Base-by-base conservation (phyloP, 1,284 basidiomycete species). In the Tylopilus sp. region DNA sequence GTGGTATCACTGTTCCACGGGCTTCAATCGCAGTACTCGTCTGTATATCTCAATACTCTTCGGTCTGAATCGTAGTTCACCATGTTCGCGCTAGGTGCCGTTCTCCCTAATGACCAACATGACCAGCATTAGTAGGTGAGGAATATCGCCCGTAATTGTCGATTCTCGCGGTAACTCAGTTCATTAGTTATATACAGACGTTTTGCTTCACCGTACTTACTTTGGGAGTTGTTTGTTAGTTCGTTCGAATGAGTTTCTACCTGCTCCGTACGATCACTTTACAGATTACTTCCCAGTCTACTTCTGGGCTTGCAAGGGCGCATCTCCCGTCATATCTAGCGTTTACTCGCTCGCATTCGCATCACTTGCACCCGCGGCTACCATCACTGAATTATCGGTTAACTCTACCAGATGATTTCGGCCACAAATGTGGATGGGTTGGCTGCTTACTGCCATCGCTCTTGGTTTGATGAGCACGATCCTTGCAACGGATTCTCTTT, bases 1-100 rank as follows among this genome's bases (percentile, higher is more conserved):
- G 56, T 11, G 58, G 58, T 12, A 48, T 50, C 21, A 51, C 50
- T 1, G 34, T 44, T 0, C 51, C 58, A n/a, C 58, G 58, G 58
- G 15, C 5, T 20, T 59, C 58, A 1, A n/a, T n/a, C n/a, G n/a
- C n/a, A n/a, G n/a, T 6, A 24, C 6, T 24, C 21, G 21, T 24
- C 21, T 35, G 50, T 33, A 6, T 33, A 21, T 21, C 9, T 18
- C 8, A 10, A 3, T 15, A 2, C 14, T 3, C 10, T 2, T 15
- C 26, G 11, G 15, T 24, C 2, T 14, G 20, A 15, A n/a, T 15
- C 5, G 11, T 7, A 35, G 31, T 20, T 44, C n/a, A 44, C 7
- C 20, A 29, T 24, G 17, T 21, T 2, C 2, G n/a, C 2, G 15
- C 7, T 18, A 59, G 57, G 48, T 57, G 1, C 31, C 21, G 6